A percentile compares a stretch with the other conserved stretches of the same genome.
Evolutionary conservation across 176 grass and related monocot species (phyloP).

Genomic region (Tuctoria greenei): DNA sequence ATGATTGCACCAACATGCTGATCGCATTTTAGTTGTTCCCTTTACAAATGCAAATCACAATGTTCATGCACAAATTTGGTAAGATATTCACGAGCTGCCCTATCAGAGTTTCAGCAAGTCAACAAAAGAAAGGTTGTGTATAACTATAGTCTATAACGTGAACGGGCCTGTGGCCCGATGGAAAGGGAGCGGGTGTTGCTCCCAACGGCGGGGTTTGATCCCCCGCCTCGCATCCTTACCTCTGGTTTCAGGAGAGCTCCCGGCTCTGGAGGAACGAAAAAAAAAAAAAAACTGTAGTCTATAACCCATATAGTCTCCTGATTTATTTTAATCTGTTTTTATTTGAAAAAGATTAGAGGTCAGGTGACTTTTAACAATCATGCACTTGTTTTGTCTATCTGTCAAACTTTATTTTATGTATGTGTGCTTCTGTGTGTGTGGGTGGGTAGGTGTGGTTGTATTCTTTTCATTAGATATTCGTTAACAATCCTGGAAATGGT

Average conservation of each 20-base stretch:
- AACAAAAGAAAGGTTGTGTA: background rate
- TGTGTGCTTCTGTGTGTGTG: background rate
- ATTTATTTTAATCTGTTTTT: background rate
- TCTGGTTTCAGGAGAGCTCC: too few species aligned
- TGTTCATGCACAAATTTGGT: background rate
- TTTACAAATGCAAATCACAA: background rate
- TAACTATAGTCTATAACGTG: background rate
- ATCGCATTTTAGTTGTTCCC: too few species aligned
- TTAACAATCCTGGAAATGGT: constrained; percentile 15
- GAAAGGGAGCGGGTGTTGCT: too few species aligned
- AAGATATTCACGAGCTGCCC: background rate
- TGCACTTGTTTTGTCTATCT: constrained; percentile 32
- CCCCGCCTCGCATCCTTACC: too few species aligned
- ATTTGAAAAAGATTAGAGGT: background rate
- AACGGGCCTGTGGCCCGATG: too few species aligned
- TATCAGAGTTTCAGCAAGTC: background rate
- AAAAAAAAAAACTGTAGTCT: background rate
- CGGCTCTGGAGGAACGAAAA: too few species aligned
- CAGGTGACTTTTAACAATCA: background rate
- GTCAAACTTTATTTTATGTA: constrained; percentile 3
- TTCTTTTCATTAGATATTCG: background rate
- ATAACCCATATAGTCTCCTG: background rate
- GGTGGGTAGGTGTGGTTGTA: background rate
- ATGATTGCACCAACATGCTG: too few species aligned
- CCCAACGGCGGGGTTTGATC: too few species aligned